Percentiles rank a stretch among this genome's conserved stretches.
These are phyloP conservation scores for Dactylis glomerata DNA, from an alignment of 176 grass and related monocot genomes.

Conservation along the genomic window DNA sequence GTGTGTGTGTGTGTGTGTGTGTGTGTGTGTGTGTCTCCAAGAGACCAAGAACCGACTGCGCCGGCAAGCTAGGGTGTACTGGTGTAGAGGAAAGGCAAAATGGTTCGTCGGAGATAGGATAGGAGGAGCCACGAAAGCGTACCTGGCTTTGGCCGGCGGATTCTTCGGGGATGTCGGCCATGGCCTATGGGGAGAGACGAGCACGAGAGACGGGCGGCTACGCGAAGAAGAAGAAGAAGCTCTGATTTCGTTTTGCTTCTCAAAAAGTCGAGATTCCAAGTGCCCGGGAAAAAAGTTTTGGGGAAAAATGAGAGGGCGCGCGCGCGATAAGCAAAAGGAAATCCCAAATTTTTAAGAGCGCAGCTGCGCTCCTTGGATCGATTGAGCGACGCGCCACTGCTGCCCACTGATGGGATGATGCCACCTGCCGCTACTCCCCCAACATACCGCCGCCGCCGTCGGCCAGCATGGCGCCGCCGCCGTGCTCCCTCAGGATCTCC, in stretches of 20 bases:
- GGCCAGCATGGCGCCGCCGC: too few relatives aligned
- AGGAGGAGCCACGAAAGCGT: neutral
- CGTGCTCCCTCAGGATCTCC: too few relatives aligned
- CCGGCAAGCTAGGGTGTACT: neutral
- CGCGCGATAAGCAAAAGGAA: too few relatives aligned
- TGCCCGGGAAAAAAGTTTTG: conserved; percentile 7
- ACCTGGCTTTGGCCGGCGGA: conserved; percentile 6
- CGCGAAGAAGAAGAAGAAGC: neutral
- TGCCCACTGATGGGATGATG: too few relatives aligned
- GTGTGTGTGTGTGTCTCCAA: too few relatives aligned
- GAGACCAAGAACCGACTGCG: neutral
- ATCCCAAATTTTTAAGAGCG: too few relatives aligned
- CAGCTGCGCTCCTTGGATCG: too few relatives aligned
- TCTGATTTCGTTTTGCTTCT: neutral
- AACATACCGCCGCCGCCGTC: too few relatives aligned
- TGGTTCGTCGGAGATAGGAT: too few relatives aligned
- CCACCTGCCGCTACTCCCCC: too few relatives aligned
- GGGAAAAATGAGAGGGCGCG: neutral
- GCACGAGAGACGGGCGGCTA: neutral
- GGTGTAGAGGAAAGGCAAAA: neutral
- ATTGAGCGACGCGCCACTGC: too few relatives aligned
- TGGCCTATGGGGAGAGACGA: neutral
- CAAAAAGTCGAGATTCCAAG: neutral
- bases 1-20: too few relatives aligned
- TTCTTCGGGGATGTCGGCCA: conserved; percentile 23